These are phyloP conservation scores for Allomyces macrogynus DNA, from an alignment of 192 early-diverging fungal species.

Conservation along the genomic window DNA sequence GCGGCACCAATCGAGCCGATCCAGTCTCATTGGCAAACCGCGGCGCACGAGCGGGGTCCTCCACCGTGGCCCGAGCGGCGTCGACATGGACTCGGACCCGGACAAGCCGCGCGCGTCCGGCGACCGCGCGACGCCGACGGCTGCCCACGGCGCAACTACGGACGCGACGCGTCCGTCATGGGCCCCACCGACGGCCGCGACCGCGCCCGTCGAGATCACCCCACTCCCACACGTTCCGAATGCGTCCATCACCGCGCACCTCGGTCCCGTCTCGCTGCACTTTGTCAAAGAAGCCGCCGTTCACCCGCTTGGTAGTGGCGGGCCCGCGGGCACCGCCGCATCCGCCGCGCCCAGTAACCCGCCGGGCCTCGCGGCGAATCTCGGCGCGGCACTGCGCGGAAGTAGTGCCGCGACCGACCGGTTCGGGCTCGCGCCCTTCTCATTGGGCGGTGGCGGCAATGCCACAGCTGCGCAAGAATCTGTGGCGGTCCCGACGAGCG, in stretches of 20 bases:
- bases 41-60: background rate
- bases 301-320: too few relatives aligned
- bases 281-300: conserved; percentile 50
- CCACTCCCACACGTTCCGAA: conserved; percentile 43
- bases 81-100: conserved; percentile 3
- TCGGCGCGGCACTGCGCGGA: background rate
- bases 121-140: conserved; percentile 3
- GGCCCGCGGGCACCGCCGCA: conserved; percentile 10
- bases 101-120: conserved; percentile 7
- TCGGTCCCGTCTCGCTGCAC: conserved; percentile 56
- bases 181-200: conserved; percentile 9
- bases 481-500: background rate
- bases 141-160: background rate
- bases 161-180: conserved; percentile 2
- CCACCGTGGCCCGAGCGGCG: background rate
- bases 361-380: background rate
- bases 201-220: conserved; percentile 36
- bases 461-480: background rate
- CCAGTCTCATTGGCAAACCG: background rate
- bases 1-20: background rate
- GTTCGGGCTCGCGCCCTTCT: conserved; percentile 4
- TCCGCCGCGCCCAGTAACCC: conserved; percentile 9
- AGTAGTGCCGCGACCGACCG: conserved; percentile 5
- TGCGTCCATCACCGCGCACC: conserved; percentile 21
- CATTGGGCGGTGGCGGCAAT: background rate